These are phyloP conservation scores for Gomphus bonarii DNA, from an alignment of 1,284 basidiomycete species.

Conservation along the genomic window DNA sequence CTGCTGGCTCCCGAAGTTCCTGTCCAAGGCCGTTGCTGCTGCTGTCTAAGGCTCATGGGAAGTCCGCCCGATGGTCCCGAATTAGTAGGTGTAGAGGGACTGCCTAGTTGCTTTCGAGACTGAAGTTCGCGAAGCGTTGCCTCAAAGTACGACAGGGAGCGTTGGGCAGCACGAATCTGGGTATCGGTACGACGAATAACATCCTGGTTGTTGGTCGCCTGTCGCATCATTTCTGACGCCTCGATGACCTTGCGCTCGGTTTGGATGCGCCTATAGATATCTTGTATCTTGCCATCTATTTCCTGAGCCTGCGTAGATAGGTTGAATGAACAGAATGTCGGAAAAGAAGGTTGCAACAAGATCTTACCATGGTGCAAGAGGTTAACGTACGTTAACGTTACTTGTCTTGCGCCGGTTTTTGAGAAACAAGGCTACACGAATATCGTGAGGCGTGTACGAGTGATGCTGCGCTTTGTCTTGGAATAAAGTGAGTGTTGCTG, in stretches of 20 bases:
- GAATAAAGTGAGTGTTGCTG: not conserved
- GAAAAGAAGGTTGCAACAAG: not conserved
- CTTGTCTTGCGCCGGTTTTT: not conserved
- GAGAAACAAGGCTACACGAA: not conserved
- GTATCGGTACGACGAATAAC: conserved; percentile 74
- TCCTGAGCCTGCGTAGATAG: conserved; percentile 33
- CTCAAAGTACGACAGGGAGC: conserved; percentile 82
- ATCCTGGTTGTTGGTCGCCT: conserved; percentile 81
- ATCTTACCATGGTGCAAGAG: not conserved
- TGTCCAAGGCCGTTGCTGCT: not conserved
- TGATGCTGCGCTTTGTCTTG: not conserved
- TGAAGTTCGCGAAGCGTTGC: conserved; percentile 78
- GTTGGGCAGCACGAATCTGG: conserved; percentile 83
- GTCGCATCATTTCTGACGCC: conserved; percentile 69
- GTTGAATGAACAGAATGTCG: not conserved
- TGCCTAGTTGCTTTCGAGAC: conserved; percentile 51
- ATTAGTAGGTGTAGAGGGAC: not conserved
- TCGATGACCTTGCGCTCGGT: conserved; percentile 90
- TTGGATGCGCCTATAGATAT: conserved; percentile 83
- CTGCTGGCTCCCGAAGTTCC: conserved; percentile 1
- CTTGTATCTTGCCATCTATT: conserved; percentile 86
- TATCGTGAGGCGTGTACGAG: not conserved
- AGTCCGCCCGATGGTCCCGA: not conserved
- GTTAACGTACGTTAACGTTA: not conserved
- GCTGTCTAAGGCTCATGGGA: not conserved